Percentiles rank a stretch among this genome's conserved stretches.
phyloP scores from a whole-genome alignment of 345 rosid genomes.

The Eucalyptus curtisii region DNA sequence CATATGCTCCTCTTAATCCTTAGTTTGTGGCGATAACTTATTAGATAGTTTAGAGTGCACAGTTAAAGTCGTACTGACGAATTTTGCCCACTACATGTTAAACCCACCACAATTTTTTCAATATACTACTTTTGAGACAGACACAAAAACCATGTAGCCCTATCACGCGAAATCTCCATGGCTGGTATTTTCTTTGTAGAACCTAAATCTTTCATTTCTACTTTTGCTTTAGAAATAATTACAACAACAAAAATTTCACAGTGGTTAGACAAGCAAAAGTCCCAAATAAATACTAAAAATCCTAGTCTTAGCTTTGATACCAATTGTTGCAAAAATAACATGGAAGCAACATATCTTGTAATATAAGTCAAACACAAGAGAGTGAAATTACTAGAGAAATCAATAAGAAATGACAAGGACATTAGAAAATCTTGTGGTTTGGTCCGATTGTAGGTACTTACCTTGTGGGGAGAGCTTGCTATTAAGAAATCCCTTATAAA shows the following conservation, averaged over 20 bases:
- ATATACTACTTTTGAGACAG: no score
- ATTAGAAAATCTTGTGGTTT: neutral
- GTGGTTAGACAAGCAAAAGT: neutral
- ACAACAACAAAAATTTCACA: neutral
- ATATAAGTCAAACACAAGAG: neutral
- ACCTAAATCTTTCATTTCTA: no score
- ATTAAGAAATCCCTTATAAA: neutral
- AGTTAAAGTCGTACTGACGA: no score
- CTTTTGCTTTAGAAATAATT: neutral
- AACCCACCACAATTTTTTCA: no score
- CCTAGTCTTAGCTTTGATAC: neutral
- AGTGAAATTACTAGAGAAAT: neutral
- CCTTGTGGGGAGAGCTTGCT: neutral
- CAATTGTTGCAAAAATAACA: neutral
- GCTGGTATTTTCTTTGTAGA: no score
- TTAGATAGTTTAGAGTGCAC: no score
- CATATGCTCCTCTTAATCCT: no score
- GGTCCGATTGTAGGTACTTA: neutral
- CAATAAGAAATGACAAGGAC: neutral
- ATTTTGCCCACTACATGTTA: no score
- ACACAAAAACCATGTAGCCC: no score
- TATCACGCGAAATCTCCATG: no score
- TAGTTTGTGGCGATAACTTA: no score
- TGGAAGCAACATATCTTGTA: neutral
- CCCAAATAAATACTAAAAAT: neutral